Evolutionary conservation across 495 filamentous ascomycete species (phyloP).

Genomic region (Talaromyces ruber): DNA sequence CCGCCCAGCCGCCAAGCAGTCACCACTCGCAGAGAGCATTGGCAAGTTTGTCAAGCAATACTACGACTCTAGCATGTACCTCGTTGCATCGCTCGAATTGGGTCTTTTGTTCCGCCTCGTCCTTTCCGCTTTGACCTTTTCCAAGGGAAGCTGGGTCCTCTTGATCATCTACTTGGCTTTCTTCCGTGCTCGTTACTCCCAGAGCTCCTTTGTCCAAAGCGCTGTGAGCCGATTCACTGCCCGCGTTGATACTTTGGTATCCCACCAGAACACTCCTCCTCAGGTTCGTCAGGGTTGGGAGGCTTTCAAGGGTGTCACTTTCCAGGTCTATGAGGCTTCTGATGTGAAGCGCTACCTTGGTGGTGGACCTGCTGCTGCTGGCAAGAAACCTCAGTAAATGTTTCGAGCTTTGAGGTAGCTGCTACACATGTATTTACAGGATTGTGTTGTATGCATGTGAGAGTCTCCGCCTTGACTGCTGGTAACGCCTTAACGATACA

Average conservation of each 20-base stretch:
- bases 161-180: conserved; percentile 80
- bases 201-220: conserved; percentile 84
- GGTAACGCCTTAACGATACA: conserved; percentile 1
- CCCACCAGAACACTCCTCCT: conserved; percentile 81
- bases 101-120: conserved; percentile 75
- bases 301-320: conserved; percentile 59
- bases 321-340: conserved; percentile 69
- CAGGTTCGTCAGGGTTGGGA: conserved; percentile 79
- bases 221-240: conserved; percentile 65
- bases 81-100: conserved; percentile 70
- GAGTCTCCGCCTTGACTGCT: not conserved
- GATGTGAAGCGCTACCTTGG: conserved; percentile 63
- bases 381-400: conserved; percentile 52
- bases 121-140: conserved; percentile 71
- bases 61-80: conserved; percentile 83
- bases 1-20: conserved; percentile 53
- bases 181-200: conserved; percentile 80
- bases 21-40: conserved; percentile 69
- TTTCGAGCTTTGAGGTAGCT: not conserved
- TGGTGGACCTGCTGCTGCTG: conserved; percentile 36
- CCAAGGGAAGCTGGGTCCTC: conserved; percentile 83
- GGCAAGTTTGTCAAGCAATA: conserved; percentile 94
- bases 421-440: not conserved
- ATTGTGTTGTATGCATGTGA: not conserved
- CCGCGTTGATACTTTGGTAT: conserved; percentile 69